phyloP scores from a whole-genome alignment of 2,329 filamentous ascomycete species.

The Diaporthe caulivora region DNA sequence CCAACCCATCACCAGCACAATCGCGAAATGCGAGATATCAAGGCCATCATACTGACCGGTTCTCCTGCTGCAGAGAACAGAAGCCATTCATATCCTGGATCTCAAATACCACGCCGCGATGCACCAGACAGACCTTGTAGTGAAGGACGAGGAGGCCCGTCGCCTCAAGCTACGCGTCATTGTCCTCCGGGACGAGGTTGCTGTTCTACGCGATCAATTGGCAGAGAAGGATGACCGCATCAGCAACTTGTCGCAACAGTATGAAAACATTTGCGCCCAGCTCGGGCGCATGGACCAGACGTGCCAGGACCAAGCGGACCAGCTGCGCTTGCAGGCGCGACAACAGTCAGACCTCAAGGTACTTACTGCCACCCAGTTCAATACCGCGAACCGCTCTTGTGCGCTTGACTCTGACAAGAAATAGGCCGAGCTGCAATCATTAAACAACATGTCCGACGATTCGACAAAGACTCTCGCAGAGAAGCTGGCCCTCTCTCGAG shows the following conservation, averaged over 20 bases:
- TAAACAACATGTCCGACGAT: conserved; percentile 76
- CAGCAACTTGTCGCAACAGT: conserved; percentile 57
- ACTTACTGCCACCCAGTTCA: conserved; percentile 46
- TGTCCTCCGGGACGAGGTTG: conserved; percentile 81
- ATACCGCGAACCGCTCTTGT: neutral
- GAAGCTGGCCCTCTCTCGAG: conserved; percentile 65
- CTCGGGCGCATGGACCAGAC: conserved; percentile 58
- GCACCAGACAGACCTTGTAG: conserved; percentile 75
- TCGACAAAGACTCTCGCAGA: conserved; percentile 76
- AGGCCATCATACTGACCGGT: neutral
- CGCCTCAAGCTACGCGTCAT: conserved; percentile 77
- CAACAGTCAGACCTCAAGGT: conserved; percentile 64
- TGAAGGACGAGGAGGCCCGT: conserved; percentile 81
- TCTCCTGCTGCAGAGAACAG: conserved; percentile 53
- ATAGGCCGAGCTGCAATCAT: conserved; percentile 78
- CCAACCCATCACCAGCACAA: conserved; percentile 42
- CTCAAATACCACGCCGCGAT: conserved; percentile 75
- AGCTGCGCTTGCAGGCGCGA: conserved; percentile 61
- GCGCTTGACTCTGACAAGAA: conserved; percentile 41
- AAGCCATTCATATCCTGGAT: conserved; percentile 71
- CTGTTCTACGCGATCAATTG: conserved; percentile 74
- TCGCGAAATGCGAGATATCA: neutral
- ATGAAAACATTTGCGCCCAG: conserved; percentile 55
- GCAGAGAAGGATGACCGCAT: conserved; percentile 71
- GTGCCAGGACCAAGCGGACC: conserved; percentile 59